Conservation (phyloP, 352 stramenopile genomes). For the Salisapilia sapeloensis region DNA sequence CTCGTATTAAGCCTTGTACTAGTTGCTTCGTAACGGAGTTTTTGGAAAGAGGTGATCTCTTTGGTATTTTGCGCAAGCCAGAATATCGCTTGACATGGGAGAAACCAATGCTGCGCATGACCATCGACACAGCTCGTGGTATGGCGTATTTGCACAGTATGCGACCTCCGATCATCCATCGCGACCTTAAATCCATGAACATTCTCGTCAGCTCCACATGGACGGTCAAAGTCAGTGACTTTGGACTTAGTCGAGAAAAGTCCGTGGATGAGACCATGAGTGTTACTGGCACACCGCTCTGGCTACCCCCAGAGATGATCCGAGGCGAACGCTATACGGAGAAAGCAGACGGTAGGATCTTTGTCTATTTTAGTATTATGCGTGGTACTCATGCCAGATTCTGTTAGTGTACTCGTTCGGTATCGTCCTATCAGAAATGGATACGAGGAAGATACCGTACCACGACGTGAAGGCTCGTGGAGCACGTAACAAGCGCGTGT, state of each 20-base stretch:
- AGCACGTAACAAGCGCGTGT: conserved; percentile 71
- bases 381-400: background rate
- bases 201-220: conserved; percentile 79
- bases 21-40: conserved; percentile 83
- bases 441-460: conserved; percentile 79
- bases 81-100: conserved; percentile 72
- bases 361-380: background rate
- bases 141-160: conserved; percentile 97
- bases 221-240: conserved; percentile 93
- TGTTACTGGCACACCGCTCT: conserved; percentile 67
- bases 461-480: conserved; percentile 76
- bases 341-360: conserved; percentile 41
- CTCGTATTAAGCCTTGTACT: conserved; percentile 1
- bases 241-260: conserved; percentile 93
- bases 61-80: conserved; percentile 59
- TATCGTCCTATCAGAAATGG: conserved; percentile 70
- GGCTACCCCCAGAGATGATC: conserved; percentile 81
- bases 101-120: conserved; percentile 76
- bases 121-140: conserved; percentile 83
- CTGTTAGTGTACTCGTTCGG: background rate
- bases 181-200: conserved; percentile 94
- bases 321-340: conserved; percentile 76
- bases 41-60: conserved; percentile 69
- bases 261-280: conserved; percentile 92
- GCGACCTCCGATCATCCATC: conserved; percentile 96